phyloP scores from a whole-genome alignment of 2,329 filamentous ascomycete species.

The Cladosporium sp. region DNA sequence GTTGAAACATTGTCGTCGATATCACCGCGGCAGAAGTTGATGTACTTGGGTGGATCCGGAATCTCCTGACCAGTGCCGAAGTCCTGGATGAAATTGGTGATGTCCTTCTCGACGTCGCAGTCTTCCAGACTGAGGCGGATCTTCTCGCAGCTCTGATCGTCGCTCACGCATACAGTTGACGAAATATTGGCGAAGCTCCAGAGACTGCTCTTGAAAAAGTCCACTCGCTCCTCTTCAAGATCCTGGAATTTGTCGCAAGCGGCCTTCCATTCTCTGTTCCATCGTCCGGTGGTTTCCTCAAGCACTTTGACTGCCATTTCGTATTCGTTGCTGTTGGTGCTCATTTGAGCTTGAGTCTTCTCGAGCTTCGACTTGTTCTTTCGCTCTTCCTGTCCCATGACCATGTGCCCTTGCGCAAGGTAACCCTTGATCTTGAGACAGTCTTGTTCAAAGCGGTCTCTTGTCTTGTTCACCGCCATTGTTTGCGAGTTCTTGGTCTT shows the following conservation, averaged over 20 bases:
- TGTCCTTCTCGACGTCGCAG: conserved; percentile 97
- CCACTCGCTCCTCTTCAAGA: conserved; percentile 91
- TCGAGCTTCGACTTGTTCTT: conserved; percentile 99
- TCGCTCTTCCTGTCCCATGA: conserved; percentile 98
- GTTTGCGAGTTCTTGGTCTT: conserved; percentile 95
- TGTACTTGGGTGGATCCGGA: conserved; percentile 93
- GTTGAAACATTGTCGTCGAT: conserved; percentile 78
- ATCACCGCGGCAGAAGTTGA: conserved; percentile 96
- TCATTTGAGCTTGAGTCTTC: conserved; percentile 96
- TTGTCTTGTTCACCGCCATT: conserved; percentile 85
- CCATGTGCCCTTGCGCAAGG: conserved; percentile 97
- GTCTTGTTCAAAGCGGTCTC: conserved; percentile 95
- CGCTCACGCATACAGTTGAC: conserved; percentile 95
- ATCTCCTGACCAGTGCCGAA: conserved; percentile 94
- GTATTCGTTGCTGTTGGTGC: conserved; percentile 88
- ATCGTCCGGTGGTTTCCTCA: conserved; percentile 90
- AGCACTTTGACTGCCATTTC: conserved; percentile 89
- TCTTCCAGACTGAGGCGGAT: conserved; percentile 89
- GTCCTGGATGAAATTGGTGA: conserved; percentile 82
- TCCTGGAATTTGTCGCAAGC: conserved; percentile 99
- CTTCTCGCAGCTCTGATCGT: conserved; percentile 93
- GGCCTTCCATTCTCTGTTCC: conserved; percentile 98
- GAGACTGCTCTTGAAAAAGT: conserved; percentile 95
- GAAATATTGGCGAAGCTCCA: conserved; percentile 98
- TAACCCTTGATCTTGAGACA: conserved; percentile 98